Conservation (phyloP, 768 basidiomycete genomes). For the Baorangia bicolor region DNA sequence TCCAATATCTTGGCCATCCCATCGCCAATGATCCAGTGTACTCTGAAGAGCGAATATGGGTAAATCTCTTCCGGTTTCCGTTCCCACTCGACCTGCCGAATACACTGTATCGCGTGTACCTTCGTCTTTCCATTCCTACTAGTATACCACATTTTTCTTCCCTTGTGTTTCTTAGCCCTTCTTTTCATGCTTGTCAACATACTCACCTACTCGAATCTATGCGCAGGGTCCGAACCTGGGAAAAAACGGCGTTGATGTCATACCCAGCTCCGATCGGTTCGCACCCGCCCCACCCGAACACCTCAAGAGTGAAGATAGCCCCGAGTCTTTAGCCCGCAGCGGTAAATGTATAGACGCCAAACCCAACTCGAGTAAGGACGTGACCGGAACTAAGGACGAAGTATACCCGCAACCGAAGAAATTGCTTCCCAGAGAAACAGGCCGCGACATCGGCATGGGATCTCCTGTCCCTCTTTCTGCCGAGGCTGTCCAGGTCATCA, state of each 20-base stretch:
- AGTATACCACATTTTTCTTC: background rate
- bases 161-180: background rate
- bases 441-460: constrained; percentile 84
- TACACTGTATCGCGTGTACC: background rate
- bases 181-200: background rate
- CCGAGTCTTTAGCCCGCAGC: constrained; percentile 40
- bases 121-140: background rate
- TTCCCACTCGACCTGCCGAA: background rate
- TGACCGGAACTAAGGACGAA: background rate
- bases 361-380: background rate
- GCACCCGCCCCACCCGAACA: constrained; percentile 57
- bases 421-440: constrained; percentile 78
- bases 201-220: constrained; percentile 1
- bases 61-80: constrained; percentile 26
- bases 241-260: constrained; percentile 76
- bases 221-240: constrained; percentile 68
- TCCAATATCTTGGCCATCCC: constrained; percentile 91
- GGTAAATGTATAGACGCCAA: background rate
- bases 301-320: constrained; percentile 38
- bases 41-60: constrained; percentile 77
- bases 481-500: constrained; percentile 79
- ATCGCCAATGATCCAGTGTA: constrained; percentile 97
- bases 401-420: constrained; percentile 36
- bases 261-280: constrained; percentile 62
- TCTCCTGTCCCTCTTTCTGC: constrained; percentile 78